Percentiles rank a stretch among this genome's conserved stretches.
phyloP scores from a whole-genome alignment of 1,284 basidiomycete species.

The Ustilago sp. region DNA sequence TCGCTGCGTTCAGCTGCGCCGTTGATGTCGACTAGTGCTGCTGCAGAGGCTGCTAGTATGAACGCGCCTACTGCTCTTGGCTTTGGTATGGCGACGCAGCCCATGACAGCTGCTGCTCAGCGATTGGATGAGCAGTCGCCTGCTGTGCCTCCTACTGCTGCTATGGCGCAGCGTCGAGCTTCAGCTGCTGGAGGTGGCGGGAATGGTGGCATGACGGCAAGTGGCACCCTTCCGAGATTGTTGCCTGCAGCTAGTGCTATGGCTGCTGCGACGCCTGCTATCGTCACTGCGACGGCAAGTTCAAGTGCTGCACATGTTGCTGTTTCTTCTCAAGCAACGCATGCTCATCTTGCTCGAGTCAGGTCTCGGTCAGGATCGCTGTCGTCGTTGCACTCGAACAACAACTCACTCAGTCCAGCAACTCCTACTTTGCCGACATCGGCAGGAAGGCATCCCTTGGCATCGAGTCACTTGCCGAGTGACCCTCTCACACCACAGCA shows the following conservation, averaged over 20 bases:
- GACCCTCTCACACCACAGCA: conserved; percentile 30
- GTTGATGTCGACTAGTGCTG: conserved; percentile 23
- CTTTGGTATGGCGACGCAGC: conserved; percentile 24
- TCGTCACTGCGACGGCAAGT: conserved; percentile 31
- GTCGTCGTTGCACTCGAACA: conserved; percentile 46
- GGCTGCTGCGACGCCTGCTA: conserved; percentile 42
- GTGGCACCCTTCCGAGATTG: conserved; percentile 30
- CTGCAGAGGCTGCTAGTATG: conserved; percentile 18
- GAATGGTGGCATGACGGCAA: conserved; percentile 23
- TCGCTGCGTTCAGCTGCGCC: conserved; percentile 52
- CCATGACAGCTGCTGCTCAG: conserved; percentile 35
- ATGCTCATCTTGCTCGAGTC: conserved; percentile 23
- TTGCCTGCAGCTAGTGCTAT: conserved; percentile 44
- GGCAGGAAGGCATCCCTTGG: conserved; percentile 33
- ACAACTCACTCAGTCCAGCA: conserved; percentile 20
- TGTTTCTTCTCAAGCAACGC: conserved; percentile 35
- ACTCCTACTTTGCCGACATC: conserved; percentile 36
- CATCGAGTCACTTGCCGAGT: conserved; percentile 29
- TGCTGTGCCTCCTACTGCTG: background rate
- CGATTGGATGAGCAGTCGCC: conserved; percentile 24
- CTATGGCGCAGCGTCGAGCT: background rate
- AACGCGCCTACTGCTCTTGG: conserved; percentile 15
- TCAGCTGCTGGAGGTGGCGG: background rate
- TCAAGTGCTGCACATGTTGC: conserved; percentile 33
- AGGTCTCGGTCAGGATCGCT: conserved; percentile 52